Base-by-base conservation (phyloP, 495 filamentous ascomycete species). In the Lepidopterella palustris region DNA sequence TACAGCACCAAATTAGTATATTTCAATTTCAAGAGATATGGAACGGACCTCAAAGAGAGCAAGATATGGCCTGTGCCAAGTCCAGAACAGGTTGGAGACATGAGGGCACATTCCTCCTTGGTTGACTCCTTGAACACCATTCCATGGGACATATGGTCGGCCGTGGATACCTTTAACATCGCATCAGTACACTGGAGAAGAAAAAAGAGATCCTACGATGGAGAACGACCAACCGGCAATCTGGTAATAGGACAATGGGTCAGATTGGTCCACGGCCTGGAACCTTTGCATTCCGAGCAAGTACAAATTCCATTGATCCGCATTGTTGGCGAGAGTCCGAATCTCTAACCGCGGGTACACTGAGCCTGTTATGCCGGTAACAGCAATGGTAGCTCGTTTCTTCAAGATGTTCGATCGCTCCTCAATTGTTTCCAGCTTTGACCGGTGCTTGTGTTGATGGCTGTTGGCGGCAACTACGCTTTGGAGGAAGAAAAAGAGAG, bases 61-160 rank as follows among this genome's bases (percentile, higher is more conserved):
- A 57, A 88, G 76, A 69, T 88, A 89, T 15, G 85, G 81, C 51
- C 86, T 77, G 73, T 89, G 86, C 86, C 86, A 89, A 26, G 84
- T 78, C 47, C 80, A 78, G 63, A 88, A 88, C 42, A 89, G 72
- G 32, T 79, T 77, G 13, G 80, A 84, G 20, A 74, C 73, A 70
- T 89, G 86, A 24, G 77, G 75, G 63, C 86, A 89, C 61, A 85
- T 87, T 6, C 86, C 86, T 32, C 71, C 74, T 29, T 71, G 59
- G 66, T 78, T 71, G 39, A 76, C 74, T 3, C 80, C 79, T 5
- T 77, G 68, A 25, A 68, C 74, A 26, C 82, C 82, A 53, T 79
- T 77, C 79, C 80, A 88, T 4, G 79, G 73, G 23, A 75, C 60
- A 61, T 76, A 83, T 4, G 84, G 84, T 58, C 80, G 77, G 23